Evolutionary conservation across 306 rosid species (phyloP), one percentile per base, ranked within the genome.

Genomic region (Cajanus cajan): DNA sequence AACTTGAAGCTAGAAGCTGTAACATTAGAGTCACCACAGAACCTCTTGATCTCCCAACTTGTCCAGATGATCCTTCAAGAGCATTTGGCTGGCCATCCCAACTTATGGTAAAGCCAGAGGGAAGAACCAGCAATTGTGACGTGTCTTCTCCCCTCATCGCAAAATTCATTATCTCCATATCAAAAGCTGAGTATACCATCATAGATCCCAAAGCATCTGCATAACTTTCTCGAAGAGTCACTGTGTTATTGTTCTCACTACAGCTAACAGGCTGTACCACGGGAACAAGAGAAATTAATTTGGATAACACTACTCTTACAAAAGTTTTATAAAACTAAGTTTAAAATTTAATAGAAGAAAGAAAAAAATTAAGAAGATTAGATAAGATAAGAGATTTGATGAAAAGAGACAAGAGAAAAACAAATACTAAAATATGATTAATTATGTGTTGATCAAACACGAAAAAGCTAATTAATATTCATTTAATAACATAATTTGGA

Each of bases 161-260:
- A 13, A 62, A 2, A 24, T 76, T 73, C 5, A 94, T 19, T 1
- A 76, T 8, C 7, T 76, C 18, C 12, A 76, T 9, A 82, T 86
- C 89, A 0, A 92, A 14, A 0, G 90, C 93, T 16, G 93, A 88
- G 77, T 84, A 94, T 0, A 90, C 62, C 16, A 92, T 18, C 50
- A 82, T 7, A 4, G 83, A 83, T 63, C 85, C 97, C 77, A 82
- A 34, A 2, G 71, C 18, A 74, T 90, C 90, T 31, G 36, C 66
- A 39, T 76, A 87, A 64, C 87, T 77, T 71, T 94, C 97, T 92
- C 90, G 96, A 4, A 92, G 77, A 36, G 92, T 80, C 70, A 86
- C 14, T 72, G 80, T 47, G 16, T 82, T 71, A 19, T 83, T 71
- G 41, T 76, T 73, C 78, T 89, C 91, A 0, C 34, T 41, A 0